Conservation (phyloP, 108 stramenopile species). For the Seminavis robusta region DNA sequence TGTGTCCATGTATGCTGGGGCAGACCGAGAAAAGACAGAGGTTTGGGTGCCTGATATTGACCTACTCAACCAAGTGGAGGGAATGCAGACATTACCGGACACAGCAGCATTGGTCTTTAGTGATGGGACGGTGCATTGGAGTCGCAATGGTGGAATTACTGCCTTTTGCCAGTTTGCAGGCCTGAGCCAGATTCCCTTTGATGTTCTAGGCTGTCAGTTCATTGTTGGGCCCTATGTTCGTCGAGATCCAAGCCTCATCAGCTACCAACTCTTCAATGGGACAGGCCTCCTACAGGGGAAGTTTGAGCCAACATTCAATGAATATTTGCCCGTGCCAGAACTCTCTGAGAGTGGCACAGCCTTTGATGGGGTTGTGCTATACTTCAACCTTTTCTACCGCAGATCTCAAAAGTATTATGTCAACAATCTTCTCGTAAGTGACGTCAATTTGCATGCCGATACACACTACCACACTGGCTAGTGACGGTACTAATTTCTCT, state of each 20-base stretch:
- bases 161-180: conserved; percentile 18
- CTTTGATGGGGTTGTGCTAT: neutral
- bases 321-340: no score
- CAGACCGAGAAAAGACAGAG: conserved; percentile 4
- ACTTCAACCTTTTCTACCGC: conserved; percentile 11
- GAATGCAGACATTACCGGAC: conserved; percentile 5
- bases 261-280: no score
- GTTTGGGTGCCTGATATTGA: conserved; percentile 26
- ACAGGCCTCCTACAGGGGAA: no score
- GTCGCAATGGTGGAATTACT: conserved; percentile 1
- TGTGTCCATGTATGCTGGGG: conserved; percentile 1
- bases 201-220: neutral
- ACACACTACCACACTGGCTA: no score
- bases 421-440: conserved; percentile 8
- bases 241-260: neutral
- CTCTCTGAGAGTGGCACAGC: no score
- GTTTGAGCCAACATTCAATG: conserved; percentile 7
- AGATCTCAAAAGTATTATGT: conserved; percentile 10
- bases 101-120: conserved; percentile 4
- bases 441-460: no score
- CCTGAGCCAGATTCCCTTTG: neutral
- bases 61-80: conserved; percentile 10
- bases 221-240: neutral
- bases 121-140: conserved; percentile 18
- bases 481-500: neutral